Percentiles rank a stretch among this genome's conserved stretches.
phyloP scores from a whole-genome alignment of 352 stramenopile species.

The Phytopythium helicoides region DNA sequence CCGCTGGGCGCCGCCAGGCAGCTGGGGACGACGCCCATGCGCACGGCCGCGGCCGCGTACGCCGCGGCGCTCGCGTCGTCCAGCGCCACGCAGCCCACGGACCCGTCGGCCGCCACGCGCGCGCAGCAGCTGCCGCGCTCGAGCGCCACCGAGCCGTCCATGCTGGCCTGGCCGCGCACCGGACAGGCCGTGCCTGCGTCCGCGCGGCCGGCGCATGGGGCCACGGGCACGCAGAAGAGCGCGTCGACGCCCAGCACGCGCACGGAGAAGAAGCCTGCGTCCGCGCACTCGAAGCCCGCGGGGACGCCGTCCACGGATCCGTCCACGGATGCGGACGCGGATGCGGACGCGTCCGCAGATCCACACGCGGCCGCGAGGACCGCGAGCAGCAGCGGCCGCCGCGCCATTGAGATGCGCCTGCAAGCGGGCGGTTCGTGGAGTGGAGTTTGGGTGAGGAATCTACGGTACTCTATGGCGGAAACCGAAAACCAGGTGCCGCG shows the following conservation, averaged over 20 bases:
- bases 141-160: conserved; percentile 11
- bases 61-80: conserved; percentile 1
- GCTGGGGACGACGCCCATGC: background rate
- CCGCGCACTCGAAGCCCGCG: background rate
- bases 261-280: conserved; percentile 14
- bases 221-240: conserved; percentile 37
- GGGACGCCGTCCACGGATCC: background rate
- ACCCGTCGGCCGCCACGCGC: conserved; percentile 19
- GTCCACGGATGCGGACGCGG: too few relatives aligned
- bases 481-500: too few relatives aligned
- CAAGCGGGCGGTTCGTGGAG: too few relatives aligned
- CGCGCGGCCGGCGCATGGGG: conserved; percentile 27
- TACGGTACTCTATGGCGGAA: too few relatives aligned
- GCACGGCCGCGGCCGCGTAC: conserved; percentile 3
- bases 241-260: conserved; percentile 26
- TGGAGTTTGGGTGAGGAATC: too few relatives aligned
- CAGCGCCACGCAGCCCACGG: conserved; percentile 30
- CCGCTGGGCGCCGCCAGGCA: conserved; percentile 28
- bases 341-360: too few relatives aligned
- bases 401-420: too few relatives aligned
- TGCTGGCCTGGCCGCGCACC: conserved; percentile 12
- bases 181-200: conserved; percentile 22
- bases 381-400: too few relatives aligned
- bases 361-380: too few relatives aligned
- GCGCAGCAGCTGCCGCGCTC: conserved; percentile 43